phyloP scores from a whole-genome alignment of 768 basidiomycete genomes.

The Pleurotus citrinopileatus region DNA sequence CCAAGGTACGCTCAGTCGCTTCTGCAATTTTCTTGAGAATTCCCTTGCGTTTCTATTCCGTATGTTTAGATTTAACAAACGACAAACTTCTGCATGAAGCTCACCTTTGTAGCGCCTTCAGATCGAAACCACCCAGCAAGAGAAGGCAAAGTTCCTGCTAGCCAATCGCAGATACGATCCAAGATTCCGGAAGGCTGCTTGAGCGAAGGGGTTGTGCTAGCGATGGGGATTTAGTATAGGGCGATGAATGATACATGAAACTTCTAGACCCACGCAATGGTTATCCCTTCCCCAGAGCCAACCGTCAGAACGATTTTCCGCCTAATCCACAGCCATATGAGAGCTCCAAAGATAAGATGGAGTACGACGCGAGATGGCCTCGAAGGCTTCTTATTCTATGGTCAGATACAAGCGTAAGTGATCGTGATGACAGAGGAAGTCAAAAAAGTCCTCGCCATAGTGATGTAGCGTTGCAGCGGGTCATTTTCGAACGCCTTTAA shows the following conservation, averaged over 20 bases:
- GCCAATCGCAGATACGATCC: not conserved
- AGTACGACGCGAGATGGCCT: not conserved
- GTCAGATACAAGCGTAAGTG: not conserved
- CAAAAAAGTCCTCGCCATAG: slow-evolving; percentile 10
- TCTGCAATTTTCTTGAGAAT: slow-evolving; percentile 19
- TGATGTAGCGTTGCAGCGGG: slow-evolving; percentile 19
- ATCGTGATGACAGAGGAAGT: not conserved
- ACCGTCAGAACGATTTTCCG: not conserved
- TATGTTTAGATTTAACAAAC: not conserved
- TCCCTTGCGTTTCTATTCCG: slow-evolving; percentile 18
- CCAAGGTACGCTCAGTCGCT: slow-evolving; percentile 19
- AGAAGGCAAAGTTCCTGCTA: not conserved
- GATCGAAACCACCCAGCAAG: not conserved
- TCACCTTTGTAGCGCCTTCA: not conserved
- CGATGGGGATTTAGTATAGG: not conserved
- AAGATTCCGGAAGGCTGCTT: not conserved
- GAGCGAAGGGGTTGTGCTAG: not conserved
- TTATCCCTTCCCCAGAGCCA: not conserved
- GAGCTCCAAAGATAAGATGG: not conserved
- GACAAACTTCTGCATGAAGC: not conserved
- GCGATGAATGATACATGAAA: not conserved
- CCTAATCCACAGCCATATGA: not conserved
- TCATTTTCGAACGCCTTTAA: slow-evolving; percentile 15
- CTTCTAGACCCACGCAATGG: not conserved
- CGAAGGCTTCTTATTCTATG: not conserved